These are phyloP conservation scores for Solanum gracilifrons DNA, from an alignment of 257 asterid genomes.

Conservation along the genomic window DNA sequence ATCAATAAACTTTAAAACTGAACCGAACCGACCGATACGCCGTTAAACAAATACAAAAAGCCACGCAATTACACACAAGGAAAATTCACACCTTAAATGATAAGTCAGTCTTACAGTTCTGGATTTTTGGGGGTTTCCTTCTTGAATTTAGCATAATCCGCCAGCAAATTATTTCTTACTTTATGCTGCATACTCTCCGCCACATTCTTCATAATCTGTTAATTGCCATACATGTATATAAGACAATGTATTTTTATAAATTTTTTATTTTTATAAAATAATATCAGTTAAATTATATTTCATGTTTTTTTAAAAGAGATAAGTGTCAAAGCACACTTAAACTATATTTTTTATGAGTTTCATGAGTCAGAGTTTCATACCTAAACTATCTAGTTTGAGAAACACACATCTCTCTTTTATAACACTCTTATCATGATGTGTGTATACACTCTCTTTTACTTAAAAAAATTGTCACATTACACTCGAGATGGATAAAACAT, in stretches of 20 bases:
- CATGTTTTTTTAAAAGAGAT: no score
- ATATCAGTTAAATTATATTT: no score
- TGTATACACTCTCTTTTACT: no score
- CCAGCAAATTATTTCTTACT: neutral
- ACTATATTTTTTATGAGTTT: fast-evolving
- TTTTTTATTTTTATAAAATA: no score
- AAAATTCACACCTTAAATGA: neutral
- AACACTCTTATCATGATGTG: no score
- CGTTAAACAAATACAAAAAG: neutral
- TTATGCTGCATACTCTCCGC: neutral
- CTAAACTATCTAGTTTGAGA: no score
- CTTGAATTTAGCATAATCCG: neutral
- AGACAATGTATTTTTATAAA: no score
- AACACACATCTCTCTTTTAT: no score
- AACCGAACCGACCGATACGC: fast-evolving
- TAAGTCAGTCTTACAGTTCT: neutral
- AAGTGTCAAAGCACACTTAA: no score
- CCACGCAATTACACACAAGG: neutral
- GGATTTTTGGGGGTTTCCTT: neutral
- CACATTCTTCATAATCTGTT: neutral
- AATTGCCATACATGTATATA: neutral
- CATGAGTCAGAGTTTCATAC: no score
- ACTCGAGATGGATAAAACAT: no score
- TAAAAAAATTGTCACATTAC: no score
- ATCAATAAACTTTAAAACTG: fast-evolving